Conservation (phyloP, 2,329 filamentous ascomycete species). For the Aspergillus intermedius region DNA sequence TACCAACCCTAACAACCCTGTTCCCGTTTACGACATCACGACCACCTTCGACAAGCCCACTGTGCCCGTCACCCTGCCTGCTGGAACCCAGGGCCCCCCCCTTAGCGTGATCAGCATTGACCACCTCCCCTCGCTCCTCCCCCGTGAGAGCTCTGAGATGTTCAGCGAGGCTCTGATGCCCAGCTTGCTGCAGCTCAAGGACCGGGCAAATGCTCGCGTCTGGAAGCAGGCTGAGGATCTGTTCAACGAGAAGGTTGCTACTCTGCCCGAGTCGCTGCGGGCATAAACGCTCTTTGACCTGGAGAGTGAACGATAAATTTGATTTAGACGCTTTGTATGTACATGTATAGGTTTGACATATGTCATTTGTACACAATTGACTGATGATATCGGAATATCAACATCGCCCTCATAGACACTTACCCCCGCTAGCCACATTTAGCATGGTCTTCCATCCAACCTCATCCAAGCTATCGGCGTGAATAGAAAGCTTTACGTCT, state of each 20-base stretch:
- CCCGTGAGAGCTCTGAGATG: constrained; percentile 78
- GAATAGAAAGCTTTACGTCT: constrained; percentile 9
- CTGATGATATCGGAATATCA: too few relatives aligned
- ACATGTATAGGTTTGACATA: not conserved
- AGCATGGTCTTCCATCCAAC: constrained; percentile 9
- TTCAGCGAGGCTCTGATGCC: constrained; percentile 76
- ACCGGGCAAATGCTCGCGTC: constrained; percentile 63
- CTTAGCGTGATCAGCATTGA: constrained; percentile 83
- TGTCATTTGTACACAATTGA: not conserved
- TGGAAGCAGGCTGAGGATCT: constrained; percentile 80
- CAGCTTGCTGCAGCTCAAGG: constrained; percentile 68
- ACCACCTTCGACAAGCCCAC: constrained; percentile 89
- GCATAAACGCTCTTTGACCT: constrained; percentile 5
- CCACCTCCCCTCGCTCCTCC: constrained; percentile 74
- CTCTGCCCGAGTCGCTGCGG: constrained; percentile 47
- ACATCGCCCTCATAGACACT: not conserved
- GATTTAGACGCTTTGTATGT: not conserved
- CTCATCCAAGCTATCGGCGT: constrained; percentile 5
- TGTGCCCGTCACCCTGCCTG: constrained; percentile 55
- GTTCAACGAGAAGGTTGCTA: constrained; percentile 73
- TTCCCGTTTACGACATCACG: constrained; percentile 73
- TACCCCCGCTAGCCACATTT: constrained; percentile 4
- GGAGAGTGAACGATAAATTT: not conserved
- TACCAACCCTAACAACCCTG: constrained; percentile 44
- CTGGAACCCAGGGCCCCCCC: constrained; percentile 50